Conservation (phyloP, 208 protist genomes). For the Histomonas meleagridis region DNA sequence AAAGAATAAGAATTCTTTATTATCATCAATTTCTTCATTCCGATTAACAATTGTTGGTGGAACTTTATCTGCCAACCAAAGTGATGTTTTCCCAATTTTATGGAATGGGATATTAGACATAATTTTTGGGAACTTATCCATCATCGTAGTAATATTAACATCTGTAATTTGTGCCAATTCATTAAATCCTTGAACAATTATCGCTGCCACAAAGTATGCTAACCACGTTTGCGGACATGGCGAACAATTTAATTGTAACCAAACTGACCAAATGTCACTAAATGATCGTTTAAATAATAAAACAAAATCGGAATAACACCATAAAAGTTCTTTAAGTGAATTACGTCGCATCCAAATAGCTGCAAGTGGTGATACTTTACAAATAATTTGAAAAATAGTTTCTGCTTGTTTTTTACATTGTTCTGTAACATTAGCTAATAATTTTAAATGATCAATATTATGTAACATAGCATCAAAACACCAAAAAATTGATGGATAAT, state of each 20-base stretch:
- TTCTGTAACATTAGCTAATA: not conserved
- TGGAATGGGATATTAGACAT: not conserved
- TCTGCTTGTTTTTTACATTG: not conserved
- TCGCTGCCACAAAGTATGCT: not conserved
- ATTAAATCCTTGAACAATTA: not conserved
- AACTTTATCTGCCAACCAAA: not conserved
- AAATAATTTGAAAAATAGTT: not conserved
- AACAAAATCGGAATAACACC: conserved; percentile 31
- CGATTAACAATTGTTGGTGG: too few relatives aligned
- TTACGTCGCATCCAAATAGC: not conserved
- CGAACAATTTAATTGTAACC: not conserved
- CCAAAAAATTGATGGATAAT: not conserved
- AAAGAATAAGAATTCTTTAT: not conserved
- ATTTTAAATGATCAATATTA: conserved; percentile 2
- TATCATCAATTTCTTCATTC: not conserved
- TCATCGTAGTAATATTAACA: not conserved
- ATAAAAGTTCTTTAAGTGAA: not conserved
- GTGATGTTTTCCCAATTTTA: not conserved
- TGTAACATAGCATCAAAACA: not conserved
- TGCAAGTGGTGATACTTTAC: not conserved
- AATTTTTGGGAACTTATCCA: not conserved
- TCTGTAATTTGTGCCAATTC: not conserved
- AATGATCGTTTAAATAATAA: not conserved
- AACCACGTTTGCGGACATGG: not conserved
- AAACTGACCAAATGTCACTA: not conserved